A percentile compares a stretch with the other conserved stretches of the same genome.
These are phyloP conservation scores for Wickerhamomyces xylosicus DNA, from an alignment of 805 yeast genomes.

Conservation along the genomic window DNA sequence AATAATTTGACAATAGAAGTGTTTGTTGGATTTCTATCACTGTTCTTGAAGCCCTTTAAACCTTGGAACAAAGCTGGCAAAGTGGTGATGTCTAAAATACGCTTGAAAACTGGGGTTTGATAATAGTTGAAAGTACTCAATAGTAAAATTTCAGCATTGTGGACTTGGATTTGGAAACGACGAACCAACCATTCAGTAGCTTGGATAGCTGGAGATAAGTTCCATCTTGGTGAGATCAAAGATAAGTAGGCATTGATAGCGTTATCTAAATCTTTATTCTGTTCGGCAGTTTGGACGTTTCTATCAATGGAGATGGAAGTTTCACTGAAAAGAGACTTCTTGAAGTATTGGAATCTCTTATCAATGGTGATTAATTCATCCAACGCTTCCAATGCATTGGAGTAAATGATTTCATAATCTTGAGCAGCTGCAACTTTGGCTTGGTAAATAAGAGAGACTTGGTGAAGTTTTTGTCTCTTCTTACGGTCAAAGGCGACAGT, in stretches of 20 bases:
- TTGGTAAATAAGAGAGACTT: slow-evolving; percentile 80
- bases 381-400: slow-evolving; percentile 65
- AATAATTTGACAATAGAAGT: slow-evolving; percentile 62
- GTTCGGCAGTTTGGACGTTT: slow-evolving; percentile 71
- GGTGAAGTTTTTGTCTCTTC: slow-evolving; percentile 75
- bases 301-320: slow-evolving; percentile 75
- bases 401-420: slow-evolving; percentile 76
- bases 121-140: slow-evolving; percentile 76
- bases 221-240: slow-evolving; percentile 67
- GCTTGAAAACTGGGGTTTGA: slow-evolving; percentile 59
- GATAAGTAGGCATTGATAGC: slow-evolving; percentile 69
- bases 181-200: slow-evolving; percentile 94
- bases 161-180: slow-evolving; percentile 76
- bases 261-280: slow-evolving; percentile 58
- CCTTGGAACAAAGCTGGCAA: slow-evolving; percentile 78
- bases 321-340: slow-evolving; percentile 68
- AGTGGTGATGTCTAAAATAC: slow-evolving; percentile 62
- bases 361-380: slow-evolving; percentile 65
- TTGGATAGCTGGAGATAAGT: slow-evolving; percentile 61
- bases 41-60: slow-evolving; percentile 55
- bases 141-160: slow-evolving; percentile 64
- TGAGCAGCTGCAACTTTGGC: slow-evolving; percentile 87
- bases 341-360: slow-evolving; percentile 62
- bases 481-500: slow-evolving; percentile 81
- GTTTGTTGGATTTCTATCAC: slow-evolving; percentile 54